Conservation (phyloP, 352 stramenopile genomes). For the Globisporangium cederbergense region DNA sequence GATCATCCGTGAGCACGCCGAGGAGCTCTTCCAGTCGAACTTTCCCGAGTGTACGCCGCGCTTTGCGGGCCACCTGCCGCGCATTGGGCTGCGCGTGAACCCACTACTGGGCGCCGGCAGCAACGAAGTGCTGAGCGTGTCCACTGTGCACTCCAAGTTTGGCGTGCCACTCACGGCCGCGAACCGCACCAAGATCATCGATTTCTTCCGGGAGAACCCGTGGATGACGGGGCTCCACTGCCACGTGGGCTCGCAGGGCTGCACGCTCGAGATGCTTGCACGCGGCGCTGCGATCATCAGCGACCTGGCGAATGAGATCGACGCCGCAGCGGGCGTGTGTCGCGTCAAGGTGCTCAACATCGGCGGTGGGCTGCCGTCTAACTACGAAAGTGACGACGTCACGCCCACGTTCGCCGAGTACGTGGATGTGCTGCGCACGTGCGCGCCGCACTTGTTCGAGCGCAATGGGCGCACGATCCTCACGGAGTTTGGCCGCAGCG, state of each 20-base stretch:
- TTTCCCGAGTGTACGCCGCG: conserved; percentile 54
- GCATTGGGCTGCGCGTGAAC: conserved; percentile 91
- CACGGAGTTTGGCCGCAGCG: conserved; percentile 89
- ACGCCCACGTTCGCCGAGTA: conserved; percentile 83
- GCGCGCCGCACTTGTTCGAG: conserved; percentile 82
- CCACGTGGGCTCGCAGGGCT: conserved; percentile 85
- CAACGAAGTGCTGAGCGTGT: conserved; percentile 86
- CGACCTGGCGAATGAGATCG: conserved; percentile 83
- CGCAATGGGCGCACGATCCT: conserved; percentile 73
- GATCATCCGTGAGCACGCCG: conserved; percentile 76
- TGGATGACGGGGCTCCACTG: conserved; percentile 89
- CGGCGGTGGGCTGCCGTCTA: conserved; percentile 87
- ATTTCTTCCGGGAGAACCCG: conserved; percentile 73
- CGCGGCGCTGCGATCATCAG: conserved; percentile 62
- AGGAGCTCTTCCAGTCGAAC: conserved; percentile 88
- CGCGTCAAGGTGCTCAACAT: conserved; percentile 89
- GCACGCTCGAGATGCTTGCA: conserved; percentile 84
- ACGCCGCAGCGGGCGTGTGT: conserved; percentile 60
- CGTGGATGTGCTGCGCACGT: conserved; percentile 58
- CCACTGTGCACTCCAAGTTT: conserved; percentile 91
- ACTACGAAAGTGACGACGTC: conserved; percentile 78
- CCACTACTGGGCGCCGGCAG: conserved; percentile 85
- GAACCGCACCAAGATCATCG: conserved; percentile 58
- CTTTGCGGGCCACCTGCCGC: conserved; percentile 57
- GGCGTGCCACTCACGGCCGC: conserved; percentile 69